Conservation (phyloP, 345 rosid species). For the Euphorbia tirucalli region DNA sequence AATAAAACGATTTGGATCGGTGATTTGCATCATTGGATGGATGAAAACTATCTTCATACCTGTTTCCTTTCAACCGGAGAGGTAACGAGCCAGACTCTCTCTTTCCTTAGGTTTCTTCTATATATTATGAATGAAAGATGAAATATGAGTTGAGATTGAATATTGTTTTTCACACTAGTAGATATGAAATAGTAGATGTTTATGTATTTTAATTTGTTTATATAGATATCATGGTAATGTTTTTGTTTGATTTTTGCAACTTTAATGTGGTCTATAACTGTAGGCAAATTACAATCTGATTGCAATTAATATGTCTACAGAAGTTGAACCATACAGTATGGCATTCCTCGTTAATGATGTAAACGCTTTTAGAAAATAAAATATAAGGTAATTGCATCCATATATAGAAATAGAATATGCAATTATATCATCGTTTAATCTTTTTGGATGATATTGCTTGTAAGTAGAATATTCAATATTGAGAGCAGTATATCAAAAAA, state of each 20-base stretch:
- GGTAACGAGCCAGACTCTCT: conserved; percentile 35
- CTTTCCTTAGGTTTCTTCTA: background rate
- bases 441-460: background rate
- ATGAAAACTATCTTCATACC: conserved; percentile 74
- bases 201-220: too few species aligned
- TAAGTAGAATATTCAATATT: background rate
- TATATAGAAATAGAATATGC: background rate
- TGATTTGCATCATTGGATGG: conserved; percentile 98
- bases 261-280: background rate
- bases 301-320: background rate
- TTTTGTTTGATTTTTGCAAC: background rate
- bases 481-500: background rate
- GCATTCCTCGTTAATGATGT: too few species aligned
- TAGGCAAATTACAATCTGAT: background rate
- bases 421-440: background rate
- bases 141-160: background rate
- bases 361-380: background rate
- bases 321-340: background rate
- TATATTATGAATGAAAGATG: background rate
- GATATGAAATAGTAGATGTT: too few species aligned
- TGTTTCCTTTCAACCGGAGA: conserved; percentile 75
- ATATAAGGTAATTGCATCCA: background rate
- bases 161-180: background rate
- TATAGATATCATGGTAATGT: background rate
- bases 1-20: conserved; percentile 92